Evolutionary conservation across 148 eudicot genomes (phyloP).

Genomic region (Amaranthus cruentus): DNA sequence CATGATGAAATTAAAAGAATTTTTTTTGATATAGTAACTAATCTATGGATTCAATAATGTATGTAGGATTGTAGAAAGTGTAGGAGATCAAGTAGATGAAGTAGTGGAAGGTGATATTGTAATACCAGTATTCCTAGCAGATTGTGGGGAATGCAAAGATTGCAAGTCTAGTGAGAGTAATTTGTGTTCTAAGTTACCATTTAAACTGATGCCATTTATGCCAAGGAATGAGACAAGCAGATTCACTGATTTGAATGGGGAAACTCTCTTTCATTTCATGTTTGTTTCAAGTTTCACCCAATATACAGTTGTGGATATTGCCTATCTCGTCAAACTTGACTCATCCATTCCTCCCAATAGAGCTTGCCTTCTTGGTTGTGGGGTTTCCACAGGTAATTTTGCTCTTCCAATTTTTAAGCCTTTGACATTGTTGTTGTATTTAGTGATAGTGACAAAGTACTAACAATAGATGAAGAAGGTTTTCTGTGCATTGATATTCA

Average conservation of each 20-base stretch:
- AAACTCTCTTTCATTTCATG: constrained; percentile 61
- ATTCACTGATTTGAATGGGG: constrained; percentile 70
- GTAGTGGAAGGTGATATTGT: constrained; percentile 69
- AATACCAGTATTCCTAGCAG: constrained; percentile 61
- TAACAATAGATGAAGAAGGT: too few relatives aligned
- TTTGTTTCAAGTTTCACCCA: constrained; percentile 71
- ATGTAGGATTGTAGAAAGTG: constrained; percentile 79
- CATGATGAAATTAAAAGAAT: not conserved
- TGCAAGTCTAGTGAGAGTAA: constrained; percentile 80
- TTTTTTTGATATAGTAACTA: not conserved
- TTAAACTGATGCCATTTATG: constrained; percentile 56
- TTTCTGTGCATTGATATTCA: too few relatives aligned
- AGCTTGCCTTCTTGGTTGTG: constrained; percentile 91
- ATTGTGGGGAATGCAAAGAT: constrained; percentile 74
- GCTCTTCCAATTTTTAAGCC: not conserved
- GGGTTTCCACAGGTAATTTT: constrained; percentile 74
- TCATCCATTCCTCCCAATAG: constrained; percentile 62
- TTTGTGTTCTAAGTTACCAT: constrained; percentile 56
- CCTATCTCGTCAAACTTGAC: constrained; percentile 56
- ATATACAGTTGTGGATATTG: constrained; percentile 74
- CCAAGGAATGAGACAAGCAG: constrained; percentile 81
- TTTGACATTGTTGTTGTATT: too few relatives aligned
- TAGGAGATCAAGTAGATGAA: constrained; percentile 63
- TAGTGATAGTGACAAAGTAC: too few relatives aligned
- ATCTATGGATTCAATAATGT: not conserved